These are phyloP conservation scores for Blumeria hordei DNA, from an alignment of 2,329 filamentous ascomycete genomes.

Conservation along the genomic window DNA sequence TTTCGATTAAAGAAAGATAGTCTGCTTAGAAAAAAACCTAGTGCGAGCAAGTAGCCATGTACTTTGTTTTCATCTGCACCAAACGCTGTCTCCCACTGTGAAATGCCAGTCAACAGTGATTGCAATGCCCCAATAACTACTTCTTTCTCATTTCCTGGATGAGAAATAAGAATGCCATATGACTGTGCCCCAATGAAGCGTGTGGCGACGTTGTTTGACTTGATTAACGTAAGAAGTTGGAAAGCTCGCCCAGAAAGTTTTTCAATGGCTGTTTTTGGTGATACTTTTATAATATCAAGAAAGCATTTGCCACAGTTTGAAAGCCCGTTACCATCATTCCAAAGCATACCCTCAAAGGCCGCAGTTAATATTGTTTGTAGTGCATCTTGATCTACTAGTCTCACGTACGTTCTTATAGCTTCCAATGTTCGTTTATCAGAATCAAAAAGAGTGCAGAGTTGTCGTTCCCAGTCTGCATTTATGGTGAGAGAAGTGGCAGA, in stretches of 20 bases:
- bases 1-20: constrained; percentile 23
- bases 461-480: constrained; percentile 65
- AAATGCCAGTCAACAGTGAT: constrained; percentile 22
- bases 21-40: constrained; percentile 33
- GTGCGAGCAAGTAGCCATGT: constrained; percentile 33
- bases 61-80: constrained; percentile 33
- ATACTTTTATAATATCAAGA: constrained; percentile 26
- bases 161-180: constrained; percentile 54
- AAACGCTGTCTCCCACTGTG: constrained; percentile 27
- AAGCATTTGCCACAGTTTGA: constrained; percentile 28
- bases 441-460: constrained; percentile 46
- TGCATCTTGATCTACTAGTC: constrained; percentile 17
- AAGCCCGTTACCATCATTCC: constrained; percentile 16
- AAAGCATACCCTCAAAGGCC: constrained; percentile 31
- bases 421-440: constrained; percentile 42
- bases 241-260: constrained; percentile 23
- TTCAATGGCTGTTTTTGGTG: constrained; percentile 25
- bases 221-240: constrained; percentile 33
- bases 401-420: constrained; percentile 30
- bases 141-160: constrained; percentile 23
- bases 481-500: constrained; percentile 18
- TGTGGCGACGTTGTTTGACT: constrained; percentile 47
- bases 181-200: constrained; percentile 42
- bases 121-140: constrained; percentile 20
- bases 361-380: constrained; percentile 25